phyloP scores from a whole-genome alignment of 306 rosid species.

The Lathyrus oleraceus region DNA sequence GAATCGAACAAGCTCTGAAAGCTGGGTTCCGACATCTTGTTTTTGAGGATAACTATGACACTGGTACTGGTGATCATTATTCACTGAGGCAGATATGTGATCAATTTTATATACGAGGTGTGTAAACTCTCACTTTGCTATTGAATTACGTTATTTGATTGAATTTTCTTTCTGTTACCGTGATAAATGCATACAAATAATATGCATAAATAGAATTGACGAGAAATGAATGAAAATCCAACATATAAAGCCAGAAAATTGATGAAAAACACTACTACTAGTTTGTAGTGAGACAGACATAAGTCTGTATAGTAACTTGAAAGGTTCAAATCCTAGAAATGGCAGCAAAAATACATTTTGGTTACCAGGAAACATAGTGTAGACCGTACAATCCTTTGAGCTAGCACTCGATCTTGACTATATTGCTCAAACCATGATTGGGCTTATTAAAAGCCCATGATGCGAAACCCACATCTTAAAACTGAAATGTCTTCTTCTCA shows the following conservation, averaged over 20 bases:
- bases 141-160: background rate
- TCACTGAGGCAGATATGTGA: slow-evolving; percentile 97
- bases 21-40: slow-evolving; percentile 93
- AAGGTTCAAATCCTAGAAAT: background rate
- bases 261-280: background rate
- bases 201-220: background rate
- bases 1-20: slow-evolving; percentile 77
- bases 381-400: no score
- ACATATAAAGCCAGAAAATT: background rate
- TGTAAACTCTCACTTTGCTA: slow-evolving; percentile 29
- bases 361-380: background rate
- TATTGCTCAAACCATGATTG: no score
- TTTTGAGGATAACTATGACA: slow-evolving; percentile 98
- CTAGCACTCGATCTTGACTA: no score
- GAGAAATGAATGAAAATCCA: background rate
- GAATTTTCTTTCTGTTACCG: slow-evolving; percentile 9
- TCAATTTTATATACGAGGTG: slow-evolving; percentile 89
- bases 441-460: no score
- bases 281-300: background rate
- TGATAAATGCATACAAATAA: slow-evolving; percentile 7
- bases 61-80: slow-evolving; percentile 99
- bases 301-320: background rate
- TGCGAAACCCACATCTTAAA: no score
- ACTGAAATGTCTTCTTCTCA: no score
- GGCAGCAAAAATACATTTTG: background rate